Percentiles rank a stretch among this genome's conserved stretches.
Conservation (phyloP, 2,329 filamentous ascomycete species). For the Arthrobotrys sphaeroides region DNA sequence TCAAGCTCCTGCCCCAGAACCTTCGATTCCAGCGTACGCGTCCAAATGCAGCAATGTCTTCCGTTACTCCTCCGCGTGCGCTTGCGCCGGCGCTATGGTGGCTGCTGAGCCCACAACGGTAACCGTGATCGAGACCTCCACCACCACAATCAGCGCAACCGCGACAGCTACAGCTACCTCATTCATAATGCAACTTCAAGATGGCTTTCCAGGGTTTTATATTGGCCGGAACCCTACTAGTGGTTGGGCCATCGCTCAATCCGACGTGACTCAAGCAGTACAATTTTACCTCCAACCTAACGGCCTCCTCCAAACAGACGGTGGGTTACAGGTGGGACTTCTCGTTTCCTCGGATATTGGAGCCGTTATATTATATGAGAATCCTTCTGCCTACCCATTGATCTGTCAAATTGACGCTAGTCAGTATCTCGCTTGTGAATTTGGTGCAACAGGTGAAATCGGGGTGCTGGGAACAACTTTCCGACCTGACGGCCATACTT, state of each 20-base stretch:
- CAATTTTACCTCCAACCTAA: background rate
- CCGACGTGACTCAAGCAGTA: background rate
- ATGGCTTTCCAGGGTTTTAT: background rate
- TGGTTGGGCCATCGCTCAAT: background rate
- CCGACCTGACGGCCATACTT: background rate
- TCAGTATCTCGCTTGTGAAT: background rate
- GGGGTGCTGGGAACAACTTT: background rate
- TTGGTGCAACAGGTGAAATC: background rate
- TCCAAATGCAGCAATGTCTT: constrained; percentile 54
- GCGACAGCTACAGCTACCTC: background rate
- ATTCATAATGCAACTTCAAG: background rate
- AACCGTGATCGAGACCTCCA: constrained; percentile 24
- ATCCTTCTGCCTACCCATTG: background rate
- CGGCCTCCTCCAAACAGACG: background rate
- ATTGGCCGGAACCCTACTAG: background rate
- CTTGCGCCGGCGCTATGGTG: constrained; percentile 55
- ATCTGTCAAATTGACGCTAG: background rate
- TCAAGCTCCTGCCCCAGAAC: background rate
- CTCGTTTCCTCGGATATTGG: background rate
- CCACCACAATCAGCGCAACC: background rate
- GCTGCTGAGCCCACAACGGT: constrained; percentile 26
- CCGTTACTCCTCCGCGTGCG: constrained; percentile 57
- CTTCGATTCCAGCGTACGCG: constrained; percentile 55
- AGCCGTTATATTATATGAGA: background rate
- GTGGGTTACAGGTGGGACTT: background rate